Evolutionary conservation across 768 basidiomycete genomes (phyloP).

Genomic region (Auricularia heimuer): DNA sequence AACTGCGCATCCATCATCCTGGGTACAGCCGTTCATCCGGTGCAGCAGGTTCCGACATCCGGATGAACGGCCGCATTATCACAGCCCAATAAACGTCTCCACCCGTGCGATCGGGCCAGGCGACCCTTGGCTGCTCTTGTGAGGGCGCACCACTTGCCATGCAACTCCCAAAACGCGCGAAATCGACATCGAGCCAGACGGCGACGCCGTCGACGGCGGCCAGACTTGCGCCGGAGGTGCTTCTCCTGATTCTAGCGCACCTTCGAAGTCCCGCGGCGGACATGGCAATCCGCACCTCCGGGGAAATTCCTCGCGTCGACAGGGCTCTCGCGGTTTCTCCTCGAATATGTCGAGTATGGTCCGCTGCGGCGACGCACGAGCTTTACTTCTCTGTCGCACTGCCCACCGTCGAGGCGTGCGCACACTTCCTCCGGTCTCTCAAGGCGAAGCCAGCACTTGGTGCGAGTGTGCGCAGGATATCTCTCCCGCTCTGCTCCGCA

Average conservation of each 20-base stretch:
- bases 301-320: not conserved
- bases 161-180: not conserved
- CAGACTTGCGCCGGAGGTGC: not conserved
- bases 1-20: not conserved
- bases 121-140: not conserved
- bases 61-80: not conserved
- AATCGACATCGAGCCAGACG: not conserved
- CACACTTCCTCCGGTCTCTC: not conserved
- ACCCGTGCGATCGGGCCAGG: not conserved
- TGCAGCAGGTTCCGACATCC: not conserved
- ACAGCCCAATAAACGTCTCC: not conserved
- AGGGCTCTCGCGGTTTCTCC: not conserved
- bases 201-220: not conserved
- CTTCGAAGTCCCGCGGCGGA: not conserved
- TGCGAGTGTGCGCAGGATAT: not conserved
- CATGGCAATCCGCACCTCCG: too few relatives aligned
- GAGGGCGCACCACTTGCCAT: not conserved
- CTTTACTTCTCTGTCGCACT: not conserved
- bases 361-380: not conserved
- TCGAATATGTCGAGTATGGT: not conserved
- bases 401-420: not conserved
- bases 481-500: not conserved
- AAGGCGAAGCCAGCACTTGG: not conserved
- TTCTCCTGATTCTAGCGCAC: not conserved
- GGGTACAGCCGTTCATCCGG: not conserved